phyloP scores from a whole-genome alignment of 805 yeast genomes.

The Metschnikowia santaceciliae region DNA sequence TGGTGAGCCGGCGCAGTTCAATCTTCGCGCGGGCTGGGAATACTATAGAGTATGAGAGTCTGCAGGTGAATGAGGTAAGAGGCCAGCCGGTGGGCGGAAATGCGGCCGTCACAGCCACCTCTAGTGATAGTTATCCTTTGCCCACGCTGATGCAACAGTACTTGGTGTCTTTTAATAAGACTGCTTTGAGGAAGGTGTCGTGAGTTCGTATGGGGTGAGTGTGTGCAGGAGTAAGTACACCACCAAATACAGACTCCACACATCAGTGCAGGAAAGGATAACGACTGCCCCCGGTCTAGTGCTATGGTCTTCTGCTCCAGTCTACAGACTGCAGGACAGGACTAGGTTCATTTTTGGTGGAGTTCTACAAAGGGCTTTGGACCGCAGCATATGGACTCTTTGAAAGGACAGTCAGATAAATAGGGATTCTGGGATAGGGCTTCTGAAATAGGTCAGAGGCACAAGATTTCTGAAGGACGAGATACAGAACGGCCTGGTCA shows the following conservation, averaged over 20 bases:
- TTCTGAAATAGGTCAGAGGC: too few species aligned
- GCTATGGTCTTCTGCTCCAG: too few species aligned
- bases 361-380: too few species aligned
- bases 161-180: conserved; percentile 3
- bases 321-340: too few species aligned
- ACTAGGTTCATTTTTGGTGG: too few species aligned
- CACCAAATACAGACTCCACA: too few species aligned
- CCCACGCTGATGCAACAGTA: conserved; percentile 13
- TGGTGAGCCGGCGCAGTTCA: conserved; percentile 1
- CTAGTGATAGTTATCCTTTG: conserved; percentile 2
- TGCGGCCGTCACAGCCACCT: not conserved
- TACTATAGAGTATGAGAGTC: not conserved
- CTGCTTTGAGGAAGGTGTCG: conserved; percentile 1
- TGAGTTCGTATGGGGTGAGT: not conserved
- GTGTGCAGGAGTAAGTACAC: not conserved
- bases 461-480: too few species aligned
- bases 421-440: too few species aligned
- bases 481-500: not conserved
- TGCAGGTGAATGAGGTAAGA: not conserved
- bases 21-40: not conserved
- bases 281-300: too few species aligned
- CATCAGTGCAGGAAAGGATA: too few species aligned
- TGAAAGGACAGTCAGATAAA: too few species aligned
- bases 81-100: not conserved
- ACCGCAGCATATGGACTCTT: too few species aligned